Base-by-base conservation (phyloP, 306 rosid species). In the Psophocarpus tetragonolobus region DNA sequence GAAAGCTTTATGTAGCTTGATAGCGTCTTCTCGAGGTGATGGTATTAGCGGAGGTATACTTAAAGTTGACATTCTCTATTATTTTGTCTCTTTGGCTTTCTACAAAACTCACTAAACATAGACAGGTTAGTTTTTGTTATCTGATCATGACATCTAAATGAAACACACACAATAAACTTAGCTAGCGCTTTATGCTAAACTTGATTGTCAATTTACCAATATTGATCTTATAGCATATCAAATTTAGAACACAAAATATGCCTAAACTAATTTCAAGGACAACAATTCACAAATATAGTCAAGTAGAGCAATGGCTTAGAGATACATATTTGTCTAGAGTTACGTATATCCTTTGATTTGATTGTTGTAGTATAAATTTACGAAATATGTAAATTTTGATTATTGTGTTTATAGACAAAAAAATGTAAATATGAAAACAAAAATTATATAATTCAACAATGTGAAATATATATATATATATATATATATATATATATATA, bases 1-100 rank as follows among this genome's bases (percentile, higher is more conserved):
- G 76, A 91, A 91, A 71, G 98, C 98, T 76, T 85, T 87, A 80
- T 85, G 78, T 1, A 91, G 85, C 57, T 73, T 81, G 8, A 17
- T 5, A 67, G 88, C 93, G 58, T 90, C 97, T 6, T 93, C 94
- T 0, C 96, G 87, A 21, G 90, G 88, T 0, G 92, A 73, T 8
- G 78, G 56, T 12, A 57, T 26, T 21, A 39, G 48, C 0, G 94
- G 93, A 11, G 94, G 91, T 7, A 87, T 8, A 4, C 71, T 84
- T 73, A 93, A 33, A 15, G 94, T 87, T 73, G 94, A 71, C 98
- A 90, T 87, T 24, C 23, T 21, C 62, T 26, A 29, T 65, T 20
- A 10, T 71, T 44, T 3, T 5, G 4, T 1, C 14, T 24, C 23
- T 30, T 21, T 50, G 30, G 18, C 23, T 68, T 26, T 42, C 15